Base-by-base conservation (phyloP, 164 flowering plant genomes). In the Berberis vulgaris region DNA sequence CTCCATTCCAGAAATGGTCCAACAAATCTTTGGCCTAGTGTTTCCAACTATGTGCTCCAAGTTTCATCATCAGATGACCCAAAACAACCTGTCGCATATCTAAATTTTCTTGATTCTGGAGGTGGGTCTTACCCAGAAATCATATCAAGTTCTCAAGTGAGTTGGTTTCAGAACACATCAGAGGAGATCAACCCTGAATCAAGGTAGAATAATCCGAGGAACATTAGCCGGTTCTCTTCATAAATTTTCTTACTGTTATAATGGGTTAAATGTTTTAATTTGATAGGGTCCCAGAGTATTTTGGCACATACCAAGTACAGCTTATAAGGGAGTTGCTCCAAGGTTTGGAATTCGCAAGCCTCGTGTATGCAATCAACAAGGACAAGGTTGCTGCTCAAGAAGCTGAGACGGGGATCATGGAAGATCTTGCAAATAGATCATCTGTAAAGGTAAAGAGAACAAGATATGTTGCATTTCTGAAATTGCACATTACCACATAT, bases 121-220 rank as follows among this genome's bases (percentile, higher is more conserved):
- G 97, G 98, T 49, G 98, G 97, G 2, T 82, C 94, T 5, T 93
- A 88, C 56, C 97, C 98, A 7, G 83, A 88, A 75, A 84, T 93
- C 52, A 83, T 93, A 68, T 88, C 96, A 10, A 76, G 54, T 65
- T 81, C 89, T 13, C 98, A 93, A 79, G 84, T 74, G n/a, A 78
- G 71, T 57, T 93, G 98, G 98, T 85, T 90, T 60, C 61, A 65
- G 54, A 40, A 71, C 2, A 80, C 63, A 67, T 82, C 96, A 54
- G 58, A 77, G 49, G 72, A 82, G 74, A 63, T 89, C 58, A 93
- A 93, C 66, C 91, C 90, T 43, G 71, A 83, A 43, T 81, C 76
- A 57, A 85, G 90, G 97, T 91, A 80, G 5, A 12, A 5, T 6
- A 41, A 60, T 2, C 9, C 40, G 26, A 44, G 44, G 54, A 64